Conservation (phyloP, 208 protist genomes). For the Trypanosoma caninum region DNA sequence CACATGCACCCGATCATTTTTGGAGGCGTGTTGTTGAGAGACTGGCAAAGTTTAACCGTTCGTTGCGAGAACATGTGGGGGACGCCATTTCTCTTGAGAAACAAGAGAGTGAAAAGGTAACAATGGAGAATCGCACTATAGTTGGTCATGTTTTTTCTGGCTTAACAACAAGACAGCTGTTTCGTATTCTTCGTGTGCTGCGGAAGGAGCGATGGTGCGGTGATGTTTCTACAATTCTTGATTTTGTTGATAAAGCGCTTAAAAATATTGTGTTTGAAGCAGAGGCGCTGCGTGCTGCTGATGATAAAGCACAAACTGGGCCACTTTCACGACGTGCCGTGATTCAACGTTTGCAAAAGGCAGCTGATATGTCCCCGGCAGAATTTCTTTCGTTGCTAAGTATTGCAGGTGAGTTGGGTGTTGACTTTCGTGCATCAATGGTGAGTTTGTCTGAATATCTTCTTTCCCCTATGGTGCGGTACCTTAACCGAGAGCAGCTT, state of each 20-base stretch:
- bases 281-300: conserved; percentile 24
- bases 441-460: conserved; percentile 39
- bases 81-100: conserved; percentile 13
- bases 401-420: conserved; percentile 55
- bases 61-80: conserved; percentile 24
- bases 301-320: neutral
- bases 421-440: conserved; percentile 44
- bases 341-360: conserved; percentile 26
- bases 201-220: conserved; percentile 46
- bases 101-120: neutral
- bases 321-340: conserved; percentile 12
- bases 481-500: conserved; percentile 38
- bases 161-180: conserved; percentile 73
- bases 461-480: conserved; percentile 47
- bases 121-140: neutral
- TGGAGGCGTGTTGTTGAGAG: conserved; percentile 47
- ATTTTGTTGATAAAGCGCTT: conserved; percentile 58
- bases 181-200: conserved; percentile 59
- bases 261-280: conserved; percentile 78
- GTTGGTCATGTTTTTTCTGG: conserved; percentile 73
- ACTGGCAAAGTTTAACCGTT: conserved; percentile 44
- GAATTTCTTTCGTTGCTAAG: conserved; percentile 62
- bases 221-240: conserved; percentile 37
- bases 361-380: conserved; percentile 30
- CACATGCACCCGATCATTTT: conserved; percentile 52